Evolutionary conservation across 345 rosid species (phyloP).

Genomic region (Acer campestre): DNA sequence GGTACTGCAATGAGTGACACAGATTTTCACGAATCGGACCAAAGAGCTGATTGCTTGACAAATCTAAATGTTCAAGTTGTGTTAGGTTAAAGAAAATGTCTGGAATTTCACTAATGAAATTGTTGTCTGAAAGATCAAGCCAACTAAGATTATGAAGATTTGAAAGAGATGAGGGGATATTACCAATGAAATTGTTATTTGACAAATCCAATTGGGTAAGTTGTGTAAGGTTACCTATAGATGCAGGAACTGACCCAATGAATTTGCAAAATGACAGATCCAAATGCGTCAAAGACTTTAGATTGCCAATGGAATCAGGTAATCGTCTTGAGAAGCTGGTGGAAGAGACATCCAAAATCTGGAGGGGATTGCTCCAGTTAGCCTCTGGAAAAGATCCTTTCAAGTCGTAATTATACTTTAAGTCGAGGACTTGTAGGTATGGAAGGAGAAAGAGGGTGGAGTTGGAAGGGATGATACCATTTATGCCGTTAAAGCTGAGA

Average conservation of each 20-base stretch:
- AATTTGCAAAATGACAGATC: neutral
- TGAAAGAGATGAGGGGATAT: constrained; percentile 17
- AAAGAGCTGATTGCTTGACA: neutral
- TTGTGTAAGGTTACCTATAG: constrained; percentile 8
- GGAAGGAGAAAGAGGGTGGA: too few species aligned
- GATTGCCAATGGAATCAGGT: neutral
- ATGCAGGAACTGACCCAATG: neutral
- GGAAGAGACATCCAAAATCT: too few species aligned
- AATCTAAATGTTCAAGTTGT: too few species aligned
- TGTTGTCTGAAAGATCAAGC: neutral
- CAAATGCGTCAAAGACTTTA: neutral
- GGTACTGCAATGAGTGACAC: neutral
- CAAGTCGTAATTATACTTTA: too few species aligned
- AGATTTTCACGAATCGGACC: constrained; percentile 10
- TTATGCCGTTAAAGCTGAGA: too few species aligned
- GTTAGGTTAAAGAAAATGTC: neutral
- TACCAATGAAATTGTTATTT: constrained; percentile 6
- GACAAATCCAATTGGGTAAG: neutral
- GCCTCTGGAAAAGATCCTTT: too few species aligned
- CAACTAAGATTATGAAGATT: neutral
- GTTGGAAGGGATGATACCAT: too few species aligned
- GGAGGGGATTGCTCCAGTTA: too few species aligned
- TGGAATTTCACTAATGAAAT: constrained; percentile 29
- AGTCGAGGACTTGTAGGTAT: too few species aligned
- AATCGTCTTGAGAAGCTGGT: too few species aligned